A percentile compares a stretch with the other conserved stretches of the same genome.
phyloP scores from a whole-genome alignment of 2,329 filamentous ascomycete genomes.

The Sclerotinia minor region DNA sequence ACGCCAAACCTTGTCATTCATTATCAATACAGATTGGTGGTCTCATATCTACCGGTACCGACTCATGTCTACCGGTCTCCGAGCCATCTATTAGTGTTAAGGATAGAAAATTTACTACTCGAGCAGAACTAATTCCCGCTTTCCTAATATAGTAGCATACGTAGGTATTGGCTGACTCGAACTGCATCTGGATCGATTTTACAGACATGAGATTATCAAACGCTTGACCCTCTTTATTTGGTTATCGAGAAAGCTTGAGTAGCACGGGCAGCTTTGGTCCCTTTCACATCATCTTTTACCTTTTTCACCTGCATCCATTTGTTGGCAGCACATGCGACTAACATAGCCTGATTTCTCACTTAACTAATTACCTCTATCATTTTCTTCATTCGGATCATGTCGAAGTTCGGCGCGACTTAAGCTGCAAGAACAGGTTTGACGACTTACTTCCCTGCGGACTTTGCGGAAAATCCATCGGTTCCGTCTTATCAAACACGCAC shows the following conservation, averaged over 20 bases:
- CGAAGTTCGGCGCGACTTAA: not conserved
- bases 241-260: constrained; percentile 7
- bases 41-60: not conserved
- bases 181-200: not conserved
- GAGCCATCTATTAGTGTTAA: not conserved
- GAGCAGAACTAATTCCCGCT: too few relatives aligned
- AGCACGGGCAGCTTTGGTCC: not conserved
- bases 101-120: not conserved
- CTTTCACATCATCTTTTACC: not conserved
- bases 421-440: constrained; percentile 11
- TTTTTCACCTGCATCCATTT: not conserved
- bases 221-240: not conserved
- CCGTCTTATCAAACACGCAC: not conserved
- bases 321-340: not conserved
- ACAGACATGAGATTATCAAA: not conserved
- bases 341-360: not conserved
- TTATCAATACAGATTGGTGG: not conserved
- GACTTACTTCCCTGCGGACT: constrained; percentile 5
- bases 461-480: constrained; percentile 6
- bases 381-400: not conserved
- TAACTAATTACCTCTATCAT: not conserved
- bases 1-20: not conserved
- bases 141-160: not conserved
- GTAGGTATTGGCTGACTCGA: not conserved
- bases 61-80: not conserved